phyloP scores from a whole-genome alignment of 257 asterid genomes.

The Handroanthus guayacan region DNA sequence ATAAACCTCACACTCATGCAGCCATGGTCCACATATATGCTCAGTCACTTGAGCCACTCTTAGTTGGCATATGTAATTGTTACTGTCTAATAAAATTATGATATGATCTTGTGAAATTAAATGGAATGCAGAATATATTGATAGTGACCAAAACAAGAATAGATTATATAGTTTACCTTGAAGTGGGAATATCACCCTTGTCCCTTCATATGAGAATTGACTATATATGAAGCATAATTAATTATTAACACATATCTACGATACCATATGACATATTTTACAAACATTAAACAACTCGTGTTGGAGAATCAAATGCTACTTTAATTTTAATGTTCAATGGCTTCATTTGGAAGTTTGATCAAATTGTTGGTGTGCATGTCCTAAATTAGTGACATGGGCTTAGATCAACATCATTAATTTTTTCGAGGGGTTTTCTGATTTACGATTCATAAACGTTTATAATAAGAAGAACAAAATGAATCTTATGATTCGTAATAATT shows the following conservation, averaged over 20 bases:
- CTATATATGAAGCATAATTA: background rate
- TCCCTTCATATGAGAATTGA: background rate
- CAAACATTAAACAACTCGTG: constrained; percentile 29
- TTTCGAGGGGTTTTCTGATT: too few relatives aligned
- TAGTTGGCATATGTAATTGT: constrained; percentile 22
- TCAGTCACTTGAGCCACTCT: constrained; percentile 24
- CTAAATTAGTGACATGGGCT: too few relatives aligned
- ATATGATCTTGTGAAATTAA: constrained; percentile 4
- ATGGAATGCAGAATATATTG: constrained; percentile 34
- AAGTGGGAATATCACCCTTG: background rate
- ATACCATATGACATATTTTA: background rate
- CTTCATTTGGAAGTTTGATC: constrained; percentile 39
- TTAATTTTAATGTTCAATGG: constrained; percentile 16
- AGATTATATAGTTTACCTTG: background rate
- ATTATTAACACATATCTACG: background rate
- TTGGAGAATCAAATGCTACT: constrained; percentile 41
- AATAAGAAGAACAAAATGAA: too few relatives aligned
- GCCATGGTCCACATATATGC: constrained; percentile 22
- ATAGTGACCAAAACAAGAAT: constrained; percentile 21
- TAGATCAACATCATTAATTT: too few relatives aligned
- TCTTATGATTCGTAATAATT: too few relatives aligned
- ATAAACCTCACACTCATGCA: background rate
- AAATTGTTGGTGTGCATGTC: background rate
- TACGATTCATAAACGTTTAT: too few relatives aligned
- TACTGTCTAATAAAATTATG: background rate